phyloP scores from a whole-genome alignment of 2,329 filamentous ascomycete species.

The Periconia sp. region DNA sequence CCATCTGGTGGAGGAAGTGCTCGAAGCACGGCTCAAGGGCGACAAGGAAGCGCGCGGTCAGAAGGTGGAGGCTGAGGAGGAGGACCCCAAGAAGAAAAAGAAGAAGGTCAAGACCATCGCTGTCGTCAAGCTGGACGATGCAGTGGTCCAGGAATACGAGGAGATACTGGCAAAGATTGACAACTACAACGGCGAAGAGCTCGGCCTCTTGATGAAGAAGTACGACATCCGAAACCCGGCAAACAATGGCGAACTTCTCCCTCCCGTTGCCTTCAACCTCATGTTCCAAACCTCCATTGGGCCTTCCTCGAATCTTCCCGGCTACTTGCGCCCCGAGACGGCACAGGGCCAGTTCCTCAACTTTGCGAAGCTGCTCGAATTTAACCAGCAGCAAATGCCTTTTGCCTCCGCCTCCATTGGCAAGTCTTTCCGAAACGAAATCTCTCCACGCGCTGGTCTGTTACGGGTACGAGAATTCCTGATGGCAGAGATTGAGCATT shows the following conservation, averaged over 20 bases:
- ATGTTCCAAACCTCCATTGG: slow-evolving; percentile 98
- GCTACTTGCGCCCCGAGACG: slow-evolving; percentile 72
- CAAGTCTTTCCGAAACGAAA: slow-evolving; percentile 98
- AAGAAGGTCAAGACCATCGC: slow-evolving; percentile 65
- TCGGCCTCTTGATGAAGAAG: slow-evolving; percentile 83
- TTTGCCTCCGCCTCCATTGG: slow-evolving; percentile 97
- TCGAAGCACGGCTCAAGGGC: slow-evolving; percentile 83
- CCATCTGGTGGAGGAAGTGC: slow-evolving; percentile 92
- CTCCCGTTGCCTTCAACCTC: slow-evolving; percentile 91
- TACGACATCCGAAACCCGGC: slow-evolving; percentile 87
- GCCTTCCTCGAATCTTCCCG: slow-evolving; percentile 80
- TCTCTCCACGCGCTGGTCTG: slow-evolving; percentile 88
- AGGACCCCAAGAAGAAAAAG: slow-evolving; percentile 86
- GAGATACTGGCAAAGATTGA: slow-evolving; percentile 90
- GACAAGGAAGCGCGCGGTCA: slow-evolving; percentile 90
- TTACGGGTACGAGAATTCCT: slow-evolving; percentile 94
- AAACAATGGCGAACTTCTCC: slow-evolving; percentile 73
- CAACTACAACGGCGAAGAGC: slow-evolving; percentile 86
- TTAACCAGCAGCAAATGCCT: slow-evolving; percentile 92
- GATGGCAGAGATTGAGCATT: slow-evolving; percentile 99
- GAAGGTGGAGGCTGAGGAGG: slow-evolving; percentile 73
- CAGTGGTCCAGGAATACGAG: slow-evolving; percentile 84
- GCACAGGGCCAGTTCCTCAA: slow-evolving; percentile 98
- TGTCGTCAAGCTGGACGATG: slow-evolving; percentile 83
- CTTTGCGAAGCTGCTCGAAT: slow-evolving; percentile 94